Evolutionary conservation across 1,139 yeast genomes (phyloP).

Genomic region (Pneumocystis jirovecii): DNA sequence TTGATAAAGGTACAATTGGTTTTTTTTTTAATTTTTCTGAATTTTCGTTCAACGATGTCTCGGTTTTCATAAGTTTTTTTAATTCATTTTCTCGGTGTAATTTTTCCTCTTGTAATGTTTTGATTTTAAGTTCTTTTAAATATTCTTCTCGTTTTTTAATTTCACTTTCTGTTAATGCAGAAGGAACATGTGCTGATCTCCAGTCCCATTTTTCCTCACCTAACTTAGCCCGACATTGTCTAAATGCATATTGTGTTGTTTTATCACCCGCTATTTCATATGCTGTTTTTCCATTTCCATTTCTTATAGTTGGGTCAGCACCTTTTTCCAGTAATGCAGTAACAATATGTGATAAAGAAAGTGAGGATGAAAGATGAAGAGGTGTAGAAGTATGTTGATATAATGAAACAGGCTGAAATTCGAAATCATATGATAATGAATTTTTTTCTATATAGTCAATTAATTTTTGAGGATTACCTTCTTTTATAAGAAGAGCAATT

Average conservation of each 20-base stretch:
- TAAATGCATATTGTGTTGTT: conserved; percentile 42
- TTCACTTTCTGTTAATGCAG: conserved; percentile 49
- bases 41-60: too few relatives aligned
- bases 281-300: conserved; percentile 47
- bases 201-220: conserved; percentile 65
- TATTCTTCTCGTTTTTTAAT: conserved; percentile 32
- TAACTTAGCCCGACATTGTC: conserved; percentile 45
- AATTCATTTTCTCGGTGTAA: conserved; percentile 22
- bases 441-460: conserved; percentile 47
- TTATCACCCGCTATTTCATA: conserved; percentile 39
- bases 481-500: conserved; percentile 34
- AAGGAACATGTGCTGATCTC: conserved; percentile 52
- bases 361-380: conserved; percentile 62
- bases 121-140: conserved; percentile 28
- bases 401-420: conserved; percentile 39
- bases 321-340: conserved; percentile 49
- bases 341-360: conserved; percentile 55
- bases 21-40: conserved; percentile 12
- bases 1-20: conserved; percentile 11
- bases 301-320: conserved; percentile 51
- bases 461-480: conserved; percentile 62
- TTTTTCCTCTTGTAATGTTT: conserved; percentile 23
- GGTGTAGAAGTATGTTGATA: conserved; percentile 53
- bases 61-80: conserved; percentile 16
- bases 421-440: conserved; percentile 36